phyloP scores from a whole-genome alignment of 164 flowering plant genomes.

The Hamamelis virginiana region DNA sequence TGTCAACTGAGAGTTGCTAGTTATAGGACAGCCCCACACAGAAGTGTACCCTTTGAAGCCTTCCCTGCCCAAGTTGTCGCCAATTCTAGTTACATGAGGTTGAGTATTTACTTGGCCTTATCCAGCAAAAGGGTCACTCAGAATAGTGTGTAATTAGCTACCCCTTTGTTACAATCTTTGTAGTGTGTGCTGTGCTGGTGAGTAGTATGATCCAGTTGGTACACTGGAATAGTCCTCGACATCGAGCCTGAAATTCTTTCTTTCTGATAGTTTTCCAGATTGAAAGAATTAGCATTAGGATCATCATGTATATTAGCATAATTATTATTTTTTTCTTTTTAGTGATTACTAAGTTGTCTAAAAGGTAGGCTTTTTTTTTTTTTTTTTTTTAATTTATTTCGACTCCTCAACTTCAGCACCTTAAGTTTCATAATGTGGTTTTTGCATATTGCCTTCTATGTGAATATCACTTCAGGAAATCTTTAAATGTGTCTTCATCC shows the following conservation, averaged over 20 bases:
- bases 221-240: slow-evolving; percentile 11
- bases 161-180: not conserved
- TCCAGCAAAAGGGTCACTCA: slow-evolving; percentile 6
- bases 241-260: slow-evolving; percentile 9
- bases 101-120: not conserved
- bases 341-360: slow-evolving; percentile 4
- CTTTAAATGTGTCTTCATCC: too few relatives aligned
- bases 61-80: not conserved
- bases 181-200: slow-evolving; percentile 23
- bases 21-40: not conserved
- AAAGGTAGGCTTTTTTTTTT: slow-evolving; percentile 3
- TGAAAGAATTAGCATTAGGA: slow-evolving; percentile 19
- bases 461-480: too few relatives aligned
- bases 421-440: not conserved
- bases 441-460: not conserved
- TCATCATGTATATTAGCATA: slow-evolving; percentile 15
- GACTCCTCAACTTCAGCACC: too few relatives aligned
- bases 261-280: slow-evolving; percentile 13
- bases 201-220: slow-evolving; percentile 27
- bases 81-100: not conserved
- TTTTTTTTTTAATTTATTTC: too few relatives aligned
- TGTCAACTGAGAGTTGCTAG: not conserved
- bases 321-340: slow-evolving; percentile 2
- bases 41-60: not conserved
- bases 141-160: slow-evolving; percentile 23